Base-by-base conservation (phyloP, 1,139 yeast species). In the Keqinozyma sinolaborantium region DNA sequence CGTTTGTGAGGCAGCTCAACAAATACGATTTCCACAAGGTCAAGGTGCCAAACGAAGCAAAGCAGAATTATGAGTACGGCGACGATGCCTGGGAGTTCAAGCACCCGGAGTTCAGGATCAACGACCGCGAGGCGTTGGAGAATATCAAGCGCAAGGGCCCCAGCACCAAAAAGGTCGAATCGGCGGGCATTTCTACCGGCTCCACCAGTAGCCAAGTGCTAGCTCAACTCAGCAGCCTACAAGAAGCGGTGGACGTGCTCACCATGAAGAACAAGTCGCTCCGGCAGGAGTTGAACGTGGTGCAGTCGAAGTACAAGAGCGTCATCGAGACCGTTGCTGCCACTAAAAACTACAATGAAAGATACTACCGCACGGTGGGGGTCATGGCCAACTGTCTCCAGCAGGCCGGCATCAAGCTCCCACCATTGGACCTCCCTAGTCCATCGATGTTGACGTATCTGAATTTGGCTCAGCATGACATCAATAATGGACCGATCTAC, bases 21-120 rank as follows among this genome's bases (percentile, higher is more conserved):
- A 90, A 92, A 68, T 92, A 92, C 51, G 98, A 94, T 48, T 92
- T 95, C 72, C 97, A 92, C 61, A 92, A 92, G 60, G 95, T 92
- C 41, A 82, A 78, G 60, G 72, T 71, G 43, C 63, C 58, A 76
- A 56, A 55, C 65, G 73, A 78, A 45, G 79, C 75, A 35, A 68
- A 68, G 37, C 66, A 61, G 39, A 64, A 64, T 29, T 64, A 66
- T 39, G 73, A 75, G 32, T 83, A 81, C 47, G 87, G 90, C 24
- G 94, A 84, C 39, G 81, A 82, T 52, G 81, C 92, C 14, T 92
- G 97, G 97, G 97, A 90, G 53, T 92, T 92, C 62, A 79, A 80
- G 52, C 97, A 92, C 54, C 95, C 95, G 0, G 88, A 81, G 43
- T 92, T 92, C 56, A 74, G 76, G 43, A 73, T 76, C 26, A 79